Conservation (phyloP, 1,284 basidiomycete genomes). For the Earliella scabrosa region DNA sequence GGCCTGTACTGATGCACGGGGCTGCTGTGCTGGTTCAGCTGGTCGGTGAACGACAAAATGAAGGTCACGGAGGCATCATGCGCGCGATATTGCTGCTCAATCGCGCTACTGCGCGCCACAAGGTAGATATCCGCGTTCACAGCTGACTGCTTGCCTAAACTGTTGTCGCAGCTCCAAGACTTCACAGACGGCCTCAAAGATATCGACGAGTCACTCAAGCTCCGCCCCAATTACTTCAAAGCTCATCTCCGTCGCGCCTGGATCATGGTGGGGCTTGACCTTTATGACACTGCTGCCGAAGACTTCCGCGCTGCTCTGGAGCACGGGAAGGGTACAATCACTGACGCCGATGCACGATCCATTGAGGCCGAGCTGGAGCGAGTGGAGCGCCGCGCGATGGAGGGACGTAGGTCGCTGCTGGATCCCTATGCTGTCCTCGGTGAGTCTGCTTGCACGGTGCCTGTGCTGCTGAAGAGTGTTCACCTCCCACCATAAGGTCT, state of each 20-base stretch:
- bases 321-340: neutral
- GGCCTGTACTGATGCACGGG: neutral
- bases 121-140: constrained; percentile 6
- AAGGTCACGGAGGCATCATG: constrained; percentile 20
- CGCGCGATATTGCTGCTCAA: constrained; percentile 18
- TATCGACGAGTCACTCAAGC: constrained; percentile 12
- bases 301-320: constrained; percentile 12
- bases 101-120: constrained; percentile 10
- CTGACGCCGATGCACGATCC: neutral
- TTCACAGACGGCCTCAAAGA: constrained; percentile 16
- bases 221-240: constrained; percentile 6
- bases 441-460: neutral
- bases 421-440: constrained; percentile 21
- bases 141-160: neutral
- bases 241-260: constrained; percentile 15
- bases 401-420: constrained; percentile 6
- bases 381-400: neutral
- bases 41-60: constrained; percentile 5
- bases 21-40: neutral
- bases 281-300: constrained; percentile 20
- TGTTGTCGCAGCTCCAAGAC: constrained; percentile 4
- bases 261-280: constrained; percentile 17
- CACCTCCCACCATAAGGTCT: constrained; percentile 1
- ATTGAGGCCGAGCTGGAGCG: constrained; percentile 1
- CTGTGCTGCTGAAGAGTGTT: neutral